Evolutionary conservation across 192 early-diverging fungal genomes (phyloP), one percentile per base, ranked within the genome.

Genomic region (Lobosporangium transversale): DNA sequence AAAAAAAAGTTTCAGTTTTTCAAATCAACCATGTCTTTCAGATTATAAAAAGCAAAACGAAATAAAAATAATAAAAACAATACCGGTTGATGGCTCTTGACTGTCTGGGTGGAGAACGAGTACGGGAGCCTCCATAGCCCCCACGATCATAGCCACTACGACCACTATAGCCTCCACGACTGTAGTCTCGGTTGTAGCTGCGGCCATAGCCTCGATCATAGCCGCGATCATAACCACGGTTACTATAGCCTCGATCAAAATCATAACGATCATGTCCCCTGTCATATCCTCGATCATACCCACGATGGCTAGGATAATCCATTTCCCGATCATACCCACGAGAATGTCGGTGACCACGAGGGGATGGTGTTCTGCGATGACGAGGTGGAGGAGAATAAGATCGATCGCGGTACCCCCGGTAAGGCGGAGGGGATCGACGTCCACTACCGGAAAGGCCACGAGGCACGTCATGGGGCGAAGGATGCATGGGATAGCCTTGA

Each of bases 61-160:
- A 12, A 6, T 23, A 5, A 24, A 50, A 50, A 50, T 3, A 33
- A 50, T 12, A 36, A 31, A 29, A 0, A 56, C 37, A 35, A 63
- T 79, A 84, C 85, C 80, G 78, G 54, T 81, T 76, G 32, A 85
- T 55, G 29, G 80, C 71, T 71, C 84, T 80, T 70, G 64, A 79
- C 20, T 66, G 70, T 66, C 80, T 82, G 27, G 78, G 79, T 56
- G 79, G 84, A 27, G 80, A 80, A 55, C 85, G 79, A 53, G 78
- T 58, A 47, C 83, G 79, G 26, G 80, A 66, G 69, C 76, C 61
- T 18, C 66, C 52, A 18, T 83, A 79, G 40, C 70, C 59, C 23
- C 81, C 66, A 68, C 80, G 53, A 50, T 82, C 70, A 69, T 85
- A 78, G 10, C 66, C 36, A 24, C 53, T 14, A 20, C 63, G 20